Base-by-base conservation (phyloP, 2,329 filamentous ascomycete species). In the Verticillium albo-atrum region DNA sequence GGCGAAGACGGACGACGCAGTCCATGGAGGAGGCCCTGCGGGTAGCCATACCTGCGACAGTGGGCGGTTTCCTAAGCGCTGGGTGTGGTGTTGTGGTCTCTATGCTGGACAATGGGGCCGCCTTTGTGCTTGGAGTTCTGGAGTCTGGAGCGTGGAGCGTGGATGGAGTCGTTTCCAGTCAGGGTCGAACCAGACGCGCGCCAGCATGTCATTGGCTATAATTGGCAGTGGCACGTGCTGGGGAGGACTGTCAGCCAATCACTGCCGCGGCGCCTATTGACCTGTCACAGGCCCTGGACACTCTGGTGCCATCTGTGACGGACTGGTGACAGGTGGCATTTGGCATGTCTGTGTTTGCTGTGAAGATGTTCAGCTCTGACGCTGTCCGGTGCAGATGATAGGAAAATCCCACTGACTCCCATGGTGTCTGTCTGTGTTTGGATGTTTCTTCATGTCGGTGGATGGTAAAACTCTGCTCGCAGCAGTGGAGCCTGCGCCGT, bases 161-260 rank as follows among this genome's bases (percentile, higher is more conserved):
- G n/a, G 14, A 15, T 37, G 34, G 14, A 15, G 20, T 25, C 28
- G 62, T 62, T 62, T 63, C 62, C 57, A 12, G 25, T 27, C 9
- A 17, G 27, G 59, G 35, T 51, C 25, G 47, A 34, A 55, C 54
- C 50, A 64, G 59, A 63, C 62, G 62, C 62, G 62, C 62, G 62
- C 59, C 57, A 61, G 59, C 57, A 52, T 61, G 63, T 60, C 37
- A 63, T 63, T 64, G 62, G 62, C 58, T 57, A 59, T 20, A 15
- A 47, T 42, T 27, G 25, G n/a, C 54, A 57, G 58, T 54, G 58
- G 62, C 35, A n/a, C 25, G 20, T 28, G 27, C 60, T 23, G 52
- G 26, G 51, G 50, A 56, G 9, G 20, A 12, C 55, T 55, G 42
- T 6, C 47, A 37, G 58, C 62, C 62, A 64, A 64, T 63, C 53